Base-by-base conservation (phyloP, 345 rosid species). In the Iberis pinnata region DNA sequence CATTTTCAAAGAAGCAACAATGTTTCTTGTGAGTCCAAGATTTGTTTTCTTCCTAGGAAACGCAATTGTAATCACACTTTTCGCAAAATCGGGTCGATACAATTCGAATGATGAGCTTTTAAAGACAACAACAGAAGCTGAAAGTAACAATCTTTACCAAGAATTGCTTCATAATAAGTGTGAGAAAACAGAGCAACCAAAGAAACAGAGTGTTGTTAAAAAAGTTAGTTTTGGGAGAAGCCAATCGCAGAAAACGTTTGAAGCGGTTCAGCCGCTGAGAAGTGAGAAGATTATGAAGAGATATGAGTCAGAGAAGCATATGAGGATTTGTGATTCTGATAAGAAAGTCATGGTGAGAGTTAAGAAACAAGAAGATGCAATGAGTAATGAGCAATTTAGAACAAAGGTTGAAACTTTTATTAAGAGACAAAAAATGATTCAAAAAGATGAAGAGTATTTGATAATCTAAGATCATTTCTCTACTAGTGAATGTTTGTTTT, bases 41-140 rank as follows among this genome's bases (percentile, higher is more conserved):
- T 88, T 93, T 27, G 78, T 88, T 35, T 93, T 93, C 68, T 52
- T 93, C 12, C 16, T 88, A 0, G 99, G 95, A 9, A 93, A 93
- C 71, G 74, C 52, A 14, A 88, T 93, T 49, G 75, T 88, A 49
- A 67, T 83, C 70, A 78, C 72, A 38, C 83, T 93, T 41, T 83
- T 88, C 9, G 79, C 70, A 4, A 86, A 73, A 43, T 83, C 97
- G 0, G 81, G 94, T 10, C 76, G 64, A 36, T 64, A 85, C 53
- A 44, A 11, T n/a, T 72, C 89, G 0, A 38, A 56, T 45, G 72
- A 73, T 33, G 75, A 71, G 56, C 32, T 77, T 8, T n/a, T 32
- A 12, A 47, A 48, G 17, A 62, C 62, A 47, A 70, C 60, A 59
- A 19, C 17, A 4, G 65, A 59, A 53, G 47, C 38, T 35, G 33